Conservation (phyloP, 1,284 basidiomycete genomes). For the Gastroboletus turbinatus region DNA sequence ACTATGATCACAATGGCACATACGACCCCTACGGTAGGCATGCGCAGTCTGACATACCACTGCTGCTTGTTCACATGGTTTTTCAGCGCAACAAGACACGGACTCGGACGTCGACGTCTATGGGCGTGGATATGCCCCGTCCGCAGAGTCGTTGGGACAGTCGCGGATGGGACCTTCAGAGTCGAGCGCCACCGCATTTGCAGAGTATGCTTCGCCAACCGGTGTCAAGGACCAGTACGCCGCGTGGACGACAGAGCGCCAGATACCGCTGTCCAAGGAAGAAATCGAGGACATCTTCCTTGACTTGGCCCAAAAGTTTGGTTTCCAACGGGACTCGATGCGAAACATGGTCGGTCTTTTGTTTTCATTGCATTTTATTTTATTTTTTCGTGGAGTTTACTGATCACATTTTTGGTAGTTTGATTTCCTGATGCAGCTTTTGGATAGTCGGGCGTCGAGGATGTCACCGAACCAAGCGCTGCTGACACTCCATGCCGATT, state of each 20-base stretch:
- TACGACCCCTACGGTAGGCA: constrained; percentile 65
- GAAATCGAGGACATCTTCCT: constrained; percentile 99
- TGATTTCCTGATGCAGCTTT: constrained; percentile 97
- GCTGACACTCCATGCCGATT: constrained; percentile 95
- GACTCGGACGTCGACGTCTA: constrained; percentile 78
- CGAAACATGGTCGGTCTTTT: constrained; percentile 72
- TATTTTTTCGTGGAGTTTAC: not conserved
- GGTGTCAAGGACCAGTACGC: constrained; percentile 80
- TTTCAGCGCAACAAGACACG: constrained; percentile 60
- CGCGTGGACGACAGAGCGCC: constrained; percentile 89
- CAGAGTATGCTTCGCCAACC: constrained; percentile 50
- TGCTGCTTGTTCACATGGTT: constrained; percentile 20
- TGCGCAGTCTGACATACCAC: not conserved
- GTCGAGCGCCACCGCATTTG: constrained; percentile 56
- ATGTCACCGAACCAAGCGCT: constrained; percentile 97
- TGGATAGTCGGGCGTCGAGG: constrained; percentile 94
- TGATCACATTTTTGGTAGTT: constrained; percentile 51
- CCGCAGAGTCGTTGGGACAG: constrained; percentile 67
- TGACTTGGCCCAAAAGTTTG: constrained; percentile 98
- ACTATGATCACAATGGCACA: constrained; percentile 61
- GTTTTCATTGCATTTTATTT: not conserved
- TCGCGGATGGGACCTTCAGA: constrained; percentile 61
- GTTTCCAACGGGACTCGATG: constrained; percentile 93
- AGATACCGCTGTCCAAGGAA: constrained; percentile 96
- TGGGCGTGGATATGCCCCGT: constrained; percentile 64